Base-by-base conservation (phyloP, 1,139 yeast genomes). In the Pichia sp. region DNA sequence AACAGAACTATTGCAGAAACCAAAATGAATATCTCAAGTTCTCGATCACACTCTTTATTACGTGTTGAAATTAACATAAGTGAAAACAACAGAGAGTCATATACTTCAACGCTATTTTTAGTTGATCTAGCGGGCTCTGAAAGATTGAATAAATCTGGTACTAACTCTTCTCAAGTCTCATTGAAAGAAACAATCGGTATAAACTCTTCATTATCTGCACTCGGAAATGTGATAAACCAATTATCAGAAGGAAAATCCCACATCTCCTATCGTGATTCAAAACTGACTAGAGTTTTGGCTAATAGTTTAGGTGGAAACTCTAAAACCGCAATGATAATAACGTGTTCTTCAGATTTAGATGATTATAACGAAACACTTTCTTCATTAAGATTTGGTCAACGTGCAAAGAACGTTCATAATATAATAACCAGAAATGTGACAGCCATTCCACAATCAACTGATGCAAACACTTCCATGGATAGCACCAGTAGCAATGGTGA, bases 111-210 rank as follows among this genome's bases (percentile, higher is more conserved):
- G 52, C 71, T 90, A 47, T 86, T 83, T 58, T 67, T 90, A 44
- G 94, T 89, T 11, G 97, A 90, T 67, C 72, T 90, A 53, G 96
- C 96, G 0, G 96, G 96, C 3, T 83, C 93, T 36, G 96, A 90
- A 65, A 87, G 86, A 62, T 82, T 87, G n/a, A 83, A 82, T 47
- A 86, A 83, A 57, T 82, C 95, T 0, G 93, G 94, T 3, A 94
- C 90, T 0, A 67, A 79, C 2, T 94, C 93, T 1, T 83, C 81
- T 53, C 12, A 17, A 22, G 20, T 14, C 14, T 75, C 85, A 1
- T 68, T 87, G 17, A 91, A 89, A 61, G 96, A 90, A 57, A 91
- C 96, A 0, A 85, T 85, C 59, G 87, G 85, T 56, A 86, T 89
- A 58, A 90, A 89, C 66, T 77, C 82, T 43, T 86, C 95, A 0